Evolutionary conservation across 169 alveolate species (phyloP), one percentile per base, ranked within the genome.

Genomic region (Plasmodium fragile): DNA sequence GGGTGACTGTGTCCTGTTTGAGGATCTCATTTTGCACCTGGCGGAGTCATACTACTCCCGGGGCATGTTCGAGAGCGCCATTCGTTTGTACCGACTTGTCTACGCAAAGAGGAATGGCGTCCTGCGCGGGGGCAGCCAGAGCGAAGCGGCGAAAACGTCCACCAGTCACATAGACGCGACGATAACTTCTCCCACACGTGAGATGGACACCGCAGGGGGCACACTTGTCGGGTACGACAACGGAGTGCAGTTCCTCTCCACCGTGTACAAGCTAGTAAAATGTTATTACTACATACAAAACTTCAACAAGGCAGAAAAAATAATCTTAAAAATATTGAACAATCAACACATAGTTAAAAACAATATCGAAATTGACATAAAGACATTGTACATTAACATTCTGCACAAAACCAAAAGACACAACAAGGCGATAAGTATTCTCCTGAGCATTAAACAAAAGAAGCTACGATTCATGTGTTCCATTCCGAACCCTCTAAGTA

Each of bases 361-460:
- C 75, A 73, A 71, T 39, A 52, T 91, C 18, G 94, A 79, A 65
- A 91, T 91, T 22, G 94, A 91, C 36, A 45, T 91, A 10, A 91
- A 91, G 71, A 80, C 84, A 1, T 55, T 91, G 7, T 91, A 91
- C 18, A 41, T 91, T 10, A 75, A 91, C 25, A 91, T 91, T 13
- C 77, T 91, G 6, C 82, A 91, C 39, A 91, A 91, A 71, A 70
- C 82, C 59, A 81, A 81, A 75, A 91, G 82, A 25, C 75, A 91
- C 45, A 81, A 72, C 43, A 72, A 77, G 18, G 70, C 94, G 28
- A 91, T 91, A 28, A 91, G 73, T 41, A 49, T 91, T 5, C 72
- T 91, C 81, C 75, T 91, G 3, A 91, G 85, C 75, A 91, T 91
- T 32, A 91, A 81, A 55, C 92, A 91, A 73, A 91, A 91, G 32